These are phyloP conservation scores for Rhododendron vialii DNA, from an alignment of 148 eudicot species.

Conservation along the genomic window DNA sequence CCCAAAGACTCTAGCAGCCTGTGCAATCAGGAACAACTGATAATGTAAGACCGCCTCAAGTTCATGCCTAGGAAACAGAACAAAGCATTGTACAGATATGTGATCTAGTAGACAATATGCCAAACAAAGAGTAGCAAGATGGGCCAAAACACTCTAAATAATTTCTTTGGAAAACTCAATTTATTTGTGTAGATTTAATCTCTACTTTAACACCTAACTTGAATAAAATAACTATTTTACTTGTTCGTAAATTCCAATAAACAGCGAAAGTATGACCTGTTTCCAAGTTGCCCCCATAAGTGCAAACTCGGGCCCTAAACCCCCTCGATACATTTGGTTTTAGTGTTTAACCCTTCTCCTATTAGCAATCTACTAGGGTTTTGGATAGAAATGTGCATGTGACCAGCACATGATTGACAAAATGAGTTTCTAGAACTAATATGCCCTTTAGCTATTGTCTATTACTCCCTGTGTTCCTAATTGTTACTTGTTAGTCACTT, in stretches of 20 bases:
- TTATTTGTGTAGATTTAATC: not conserved
- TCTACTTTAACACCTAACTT: not conserved
- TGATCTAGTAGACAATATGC: not conserved
- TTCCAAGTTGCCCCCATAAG: not conserved
- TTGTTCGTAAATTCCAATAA: not conserved
- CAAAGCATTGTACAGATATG: not conserved
- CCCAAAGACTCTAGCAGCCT: conserved; percentile 99
- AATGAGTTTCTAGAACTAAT: not conserved
- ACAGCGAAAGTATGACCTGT: not conserved
- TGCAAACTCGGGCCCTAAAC: not conserved
- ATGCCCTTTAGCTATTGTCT: not conserved
- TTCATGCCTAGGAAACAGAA: not conserved
- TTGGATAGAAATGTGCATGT: not conserved
- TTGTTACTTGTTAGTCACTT: no score
- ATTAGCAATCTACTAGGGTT: not conserved
- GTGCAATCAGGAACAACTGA: conserved; percentile 10
- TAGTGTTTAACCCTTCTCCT: not conserved
- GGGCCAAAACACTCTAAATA: not conserved
- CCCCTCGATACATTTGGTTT: not conserved
- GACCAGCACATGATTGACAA: not conserved
- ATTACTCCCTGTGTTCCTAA: not conserved
- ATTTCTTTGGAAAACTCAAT: not conserved
- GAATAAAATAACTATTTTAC: not conserved
- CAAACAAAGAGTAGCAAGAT: not conserved
- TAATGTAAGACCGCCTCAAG: conserved; percentile 1